phyloP scores from a whole-genome alignment of 2,329 filamentous ascomycete genomes.

The Conoideocrella luteorostrata region DNA sequence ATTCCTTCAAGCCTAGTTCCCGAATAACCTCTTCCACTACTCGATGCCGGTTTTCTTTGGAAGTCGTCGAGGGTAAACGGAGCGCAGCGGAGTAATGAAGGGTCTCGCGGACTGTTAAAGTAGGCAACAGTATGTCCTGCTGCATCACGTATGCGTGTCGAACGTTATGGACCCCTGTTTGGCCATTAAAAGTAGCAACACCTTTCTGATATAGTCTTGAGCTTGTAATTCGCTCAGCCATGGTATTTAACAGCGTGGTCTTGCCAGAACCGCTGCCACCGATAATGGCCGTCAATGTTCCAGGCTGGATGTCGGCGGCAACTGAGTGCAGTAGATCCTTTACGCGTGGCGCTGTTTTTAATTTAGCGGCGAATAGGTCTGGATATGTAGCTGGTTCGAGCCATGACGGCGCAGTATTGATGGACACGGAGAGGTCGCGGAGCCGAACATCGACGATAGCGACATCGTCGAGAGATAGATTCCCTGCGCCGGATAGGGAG shows the following conservation, averaged over 20 bases:
- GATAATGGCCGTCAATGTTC: conserved; percentile 68
- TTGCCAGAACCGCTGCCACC: conserved; percentile 70
- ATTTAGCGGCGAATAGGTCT: conserved; percentile 30
- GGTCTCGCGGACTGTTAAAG: conserved; percentile 70
- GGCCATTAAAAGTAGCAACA: conserved; percentile 54
- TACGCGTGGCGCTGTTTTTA: conserved; percentile 29
- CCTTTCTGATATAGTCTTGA: conserved; percentile 46
- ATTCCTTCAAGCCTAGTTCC: conserved; percentile 70
- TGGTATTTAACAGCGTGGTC: conserved; percentile 63
- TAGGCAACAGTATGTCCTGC: conserved; percentile 67
- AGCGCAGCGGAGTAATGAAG: conserved; percentile 67
- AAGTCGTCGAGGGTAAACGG: conserved; percentile 58
- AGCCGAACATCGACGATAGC: conserved; percentile 48
- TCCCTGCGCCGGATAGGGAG: conserved; percentile 27
- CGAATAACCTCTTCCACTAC: conserved; percentile 73
- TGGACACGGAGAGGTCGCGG: conserved; percentile 46
- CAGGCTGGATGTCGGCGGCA: conserved; percentile 55
- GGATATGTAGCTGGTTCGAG: conserved; percentile 41
- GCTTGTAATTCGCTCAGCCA: conserved; percentile 63
- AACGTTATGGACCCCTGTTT: conserved; percentile 44
- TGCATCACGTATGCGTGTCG: conserved; percentile 69
- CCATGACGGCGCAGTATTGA: conserved; percentile 52
- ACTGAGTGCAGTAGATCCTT: conserved; percentile 57
- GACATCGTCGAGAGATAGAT: conserved; percentile 45
- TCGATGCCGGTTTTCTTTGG: conserved; percentile 47